phyloP scores from a whole-genome alignment of 805 yeast species.

The Candida andamanensis region DNA sequence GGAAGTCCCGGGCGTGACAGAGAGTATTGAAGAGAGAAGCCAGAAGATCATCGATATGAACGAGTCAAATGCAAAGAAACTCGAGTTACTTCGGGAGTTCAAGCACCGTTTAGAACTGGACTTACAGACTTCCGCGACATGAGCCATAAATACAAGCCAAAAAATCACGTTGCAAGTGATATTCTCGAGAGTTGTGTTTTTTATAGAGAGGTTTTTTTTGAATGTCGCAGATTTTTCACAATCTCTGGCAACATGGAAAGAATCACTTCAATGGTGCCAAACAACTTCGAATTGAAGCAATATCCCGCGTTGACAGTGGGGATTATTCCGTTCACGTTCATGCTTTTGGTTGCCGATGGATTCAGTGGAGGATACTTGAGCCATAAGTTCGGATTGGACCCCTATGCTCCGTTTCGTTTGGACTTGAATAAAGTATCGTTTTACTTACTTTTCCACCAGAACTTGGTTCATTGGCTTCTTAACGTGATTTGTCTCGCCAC shows the following conservation, averaged over 20 bases:
- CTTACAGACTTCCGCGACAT: no score
- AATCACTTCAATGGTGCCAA: not conserved
- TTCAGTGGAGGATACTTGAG: conserved; percentile 23
- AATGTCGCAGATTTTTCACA: no score
- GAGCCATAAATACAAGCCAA: no score
- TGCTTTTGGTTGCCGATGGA: conserved; percentile 35
- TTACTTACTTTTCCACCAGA: conserved; percentile 68
- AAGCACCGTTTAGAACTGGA: no score
- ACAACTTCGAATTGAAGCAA: conserved; percentile 4
- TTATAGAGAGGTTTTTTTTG: no score
- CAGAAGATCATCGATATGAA: conserved; percentile 20
- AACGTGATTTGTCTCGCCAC: conserved; percentile 55
- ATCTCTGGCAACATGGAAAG: not conserved
- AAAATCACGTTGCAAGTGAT: no score
- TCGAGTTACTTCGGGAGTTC: conserved; percentile 18
- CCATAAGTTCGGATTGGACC: conserved; percentile 43
- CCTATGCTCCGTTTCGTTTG: conserved; percentile 46
- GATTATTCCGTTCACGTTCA: conserved; percentile 46
- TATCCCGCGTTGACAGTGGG: conserved; percentile 63
- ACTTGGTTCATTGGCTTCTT: conserved; percentile 54
- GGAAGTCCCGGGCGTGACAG: conserved; percentile 36
- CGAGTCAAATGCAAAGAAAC: conserved; percentile 20
- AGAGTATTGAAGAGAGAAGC: conserved; percentile 22
- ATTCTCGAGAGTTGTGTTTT: no score
- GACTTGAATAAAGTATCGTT: conserved; percentile 54